These are phyloP conservation scores for Aspergillus brunneoviolaceus DNA, from an alignment of 2,329 filamentous ascomycete genomes.

Conservation along the genomic window DNA sequence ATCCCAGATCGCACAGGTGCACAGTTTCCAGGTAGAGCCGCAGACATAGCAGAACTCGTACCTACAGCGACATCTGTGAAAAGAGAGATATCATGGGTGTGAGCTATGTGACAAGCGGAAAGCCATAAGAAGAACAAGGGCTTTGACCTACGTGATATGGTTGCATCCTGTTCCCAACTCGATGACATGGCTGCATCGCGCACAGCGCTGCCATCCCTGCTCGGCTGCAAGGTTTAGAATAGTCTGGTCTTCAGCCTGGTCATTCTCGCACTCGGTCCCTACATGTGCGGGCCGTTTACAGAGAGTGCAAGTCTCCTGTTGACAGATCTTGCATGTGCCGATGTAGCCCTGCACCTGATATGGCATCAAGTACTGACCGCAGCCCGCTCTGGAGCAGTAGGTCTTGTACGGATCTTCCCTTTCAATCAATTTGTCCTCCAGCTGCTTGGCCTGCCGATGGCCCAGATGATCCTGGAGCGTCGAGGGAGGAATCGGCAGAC, in stretches of 20 bases:
- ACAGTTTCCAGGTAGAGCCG: conserved; percentile 28
- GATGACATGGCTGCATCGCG: conserved; percentile 62
- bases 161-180: conserved; percentile 34
- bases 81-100: conserved; percentile 10
- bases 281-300: conserved; percentile 26
- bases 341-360: conserved; percentile 13
- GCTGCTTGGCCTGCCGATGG: conserved; percentile 2
- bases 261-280: conserved; percentile 24
- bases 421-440: conserved; percentile 26
- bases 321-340: conserved; percentile 23
- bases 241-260: conserved; percentile 19
- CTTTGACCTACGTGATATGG: conserved; percentile 34
- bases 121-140: background rate
- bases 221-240: conserved; percentile 63
- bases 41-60: conserved; percentile 36
- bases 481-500: conserved; percentile 18
- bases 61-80: conserved; percentile 24
- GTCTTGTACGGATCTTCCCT: conserved; percentile 22
- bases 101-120: background rate
- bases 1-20: conserved; percentile 27
- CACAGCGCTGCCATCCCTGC: conserved; percentile 73
- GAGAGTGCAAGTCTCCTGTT: conserved; percentile 21
- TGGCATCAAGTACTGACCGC: conserved; percentile 27
- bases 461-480: conserved; percentile 11
- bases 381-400: conserved; percentile 26